Conservation (phyloP, 1,139 yeast genomes). For the Scheffersomyces segobiensis region DNA sequence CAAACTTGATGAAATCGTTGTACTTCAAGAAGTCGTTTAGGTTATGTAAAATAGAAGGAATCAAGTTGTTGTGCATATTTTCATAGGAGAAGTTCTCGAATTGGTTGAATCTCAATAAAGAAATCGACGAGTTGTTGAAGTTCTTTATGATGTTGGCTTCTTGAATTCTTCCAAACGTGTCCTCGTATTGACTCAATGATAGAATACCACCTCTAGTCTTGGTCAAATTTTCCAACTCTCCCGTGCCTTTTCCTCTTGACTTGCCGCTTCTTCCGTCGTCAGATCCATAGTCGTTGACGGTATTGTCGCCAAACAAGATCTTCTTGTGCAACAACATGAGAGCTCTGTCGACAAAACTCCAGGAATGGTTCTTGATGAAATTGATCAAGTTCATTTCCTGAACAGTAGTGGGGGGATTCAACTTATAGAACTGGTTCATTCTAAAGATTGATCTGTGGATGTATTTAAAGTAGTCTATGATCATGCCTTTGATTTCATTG, state of each 20-base stretch:
- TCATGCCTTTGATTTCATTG: conserved; percentile 46
- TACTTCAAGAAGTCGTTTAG: conserved; percentile 53
- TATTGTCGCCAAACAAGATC: conserved; percentile 37
- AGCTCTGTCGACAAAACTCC: conserved; percentile 59
- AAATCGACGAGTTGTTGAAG: conserved; percentile 35
- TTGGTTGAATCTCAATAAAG: conserved; percentile 37
- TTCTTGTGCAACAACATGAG: conserved; percentile 56
- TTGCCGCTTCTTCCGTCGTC: not conserved
- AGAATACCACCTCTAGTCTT: conserved; percentile 27
- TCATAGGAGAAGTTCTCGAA: conserved; percentile 44
- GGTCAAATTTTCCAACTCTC: not conserved
- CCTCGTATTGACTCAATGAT: conserved; percentile 40
- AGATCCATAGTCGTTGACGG: conserved; percentile 1
- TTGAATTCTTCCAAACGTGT: conserved; percentile 41
- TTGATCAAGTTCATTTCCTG: conserved; percentile 48
- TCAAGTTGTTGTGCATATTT: conserved; percentile 51
- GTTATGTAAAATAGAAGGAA: conserved; percentile 60
- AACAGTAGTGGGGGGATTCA: conserved; percentile 25
- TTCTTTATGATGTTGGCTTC: conserved; percentile 42
- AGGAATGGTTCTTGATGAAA: conserved; percentile 51
- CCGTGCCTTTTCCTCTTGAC: not conserved
- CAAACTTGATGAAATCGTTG: conserved; percentile 49
- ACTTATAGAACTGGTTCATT: conserved; percentile 16
- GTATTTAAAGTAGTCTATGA: conserved; percentile 48
- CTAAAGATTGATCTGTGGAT: conserved; percentile 45